Conservation (phyloP, 2,329 filamentous ascomycete species). For the Hypoxylon sp. region DNA sequence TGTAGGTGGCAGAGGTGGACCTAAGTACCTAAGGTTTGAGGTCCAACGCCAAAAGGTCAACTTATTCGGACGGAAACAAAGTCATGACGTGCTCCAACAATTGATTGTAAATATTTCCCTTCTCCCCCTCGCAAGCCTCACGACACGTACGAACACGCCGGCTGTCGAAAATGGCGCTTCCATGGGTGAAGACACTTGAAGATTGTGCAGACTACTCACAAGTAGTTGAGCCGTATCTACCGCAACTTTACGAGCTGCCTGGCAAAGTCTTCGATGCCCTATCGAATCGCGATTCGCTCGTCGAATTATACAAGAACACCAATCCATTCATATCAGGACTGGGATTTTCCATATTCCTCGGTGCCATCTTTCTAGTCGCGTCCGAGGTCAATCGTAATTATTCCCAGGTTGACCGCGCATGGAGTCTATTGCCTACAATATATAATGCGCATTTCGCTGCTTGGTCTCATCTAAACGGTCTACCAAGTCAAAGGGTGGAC, state of each 20-base stretch:
- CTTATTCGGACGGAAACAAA: conserved; percentile 18
- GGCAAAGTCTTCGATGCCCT: conserved; percentile 72
- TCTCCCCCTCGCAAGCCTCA: background rate
- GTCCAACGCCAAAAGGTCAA: conserved; percentile 6
- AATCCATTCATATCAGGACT: conserved; percentile 87
- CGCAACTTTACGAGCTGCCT: conserved; percentile 79
- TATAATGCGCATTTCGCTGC: conserved; percentile 87
- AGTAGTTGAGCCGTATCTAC: conserved; percentile 81
- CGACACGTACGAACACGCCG: conserved; percentile 9
- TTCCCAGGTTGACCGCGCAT: conserved; percentile 94
- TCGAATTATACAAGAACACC: conserved; percentile 82
- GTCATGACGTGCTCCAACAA: conserved; percentile 40
- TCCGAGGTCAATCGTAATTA: conserved; percentile 94
- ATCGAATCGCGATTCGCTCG: conserved; percentile 73
- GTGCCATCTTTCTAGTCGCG: conserved; percentile 78
- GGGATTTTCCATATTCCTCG: conserved; percentile 79
- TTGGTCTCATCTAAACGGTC: conserved; percentile 84
- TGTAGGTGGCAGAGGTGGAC: too few species aligned
- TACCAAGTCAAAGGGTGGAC: conserved; percentile 80
- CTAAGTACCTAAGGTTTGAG: background rate
- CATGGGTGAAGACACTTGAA: conserved; percentile 76
- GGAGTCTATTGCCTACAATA: conserved; percentile 89
- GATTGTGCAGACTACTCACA: conserved; percentile 84
- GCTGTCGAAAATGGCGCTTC: conserved; percentile 73
- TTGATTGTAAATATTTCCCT: conserved; percentile 8